These are phyloP conservation scores for Anthracocystis panici-leucophaei DNA, from an alignment of 1,284 basidiomycete species.

Conservation along the genomic window DNA sequence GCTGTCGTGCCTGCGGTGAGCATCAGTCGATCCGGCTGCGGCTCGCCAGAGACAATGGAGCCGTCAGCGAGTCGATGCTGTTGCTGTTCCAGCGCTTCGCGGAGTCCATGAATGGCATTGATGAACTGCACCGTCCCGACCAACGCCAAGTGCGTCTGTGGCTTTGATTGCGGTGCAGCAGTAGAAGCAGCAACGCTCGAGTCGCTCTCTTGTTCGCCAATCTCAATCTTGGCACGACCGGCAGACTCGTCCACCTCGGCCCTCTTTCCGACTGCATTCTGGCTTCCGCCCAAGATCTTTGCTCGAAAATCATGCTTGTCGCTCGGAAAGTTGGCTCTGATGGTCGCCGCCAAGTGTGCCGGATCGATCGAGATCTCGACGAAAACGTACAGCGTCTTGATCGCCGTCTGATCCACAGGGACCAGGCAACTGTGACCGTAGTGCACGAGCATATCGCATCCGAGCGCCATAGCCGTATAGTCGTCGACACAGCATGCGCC, in stretches of 20 bases:
- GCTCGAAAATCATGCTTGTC: constrained; percentile 78
- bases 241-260: constrained; percentile 32
- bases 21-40: constrained; percentile 27
- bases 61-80: constrained; percentile 41
- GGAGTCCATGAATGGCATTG: constrained; percentile 63
- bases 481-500: constrained; percentile 99
- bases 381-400: constrained; percentile 97
- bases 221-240: constrained; percentile 37
- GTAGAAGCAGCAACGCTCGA: neutral
- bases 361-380: constrained; percentile 96
- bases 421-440: constrained; percentile 99
- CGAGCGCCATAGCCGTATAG: constrained; percentile 93
- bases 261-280: constrained; percentile 23
- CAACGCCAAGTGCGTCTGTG: constrained; percentile 59
- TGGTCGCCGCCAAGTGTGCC: constrained; percentile 81
- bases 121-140: constrained; percentile 69
- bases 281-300: constrained; percentile 49
- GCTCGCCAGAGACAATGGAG: constrained; percentile 22
- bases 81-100: constrained; percentile 53
- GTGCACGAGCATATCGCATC: constrained; percentile 98
- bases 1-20: constrained; percentile 31
- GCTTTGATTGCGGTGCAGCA: neutral
- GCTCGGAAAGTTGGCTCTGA: constrained; percentile 88
- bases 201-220: constrained; percentile 29
- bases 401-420: constrained; percentile 88